Evolutionary conservation across 2,329 filamentous ascomycete genomes (phyloP).

Genomic region (Penicillium sp.): DNA sequence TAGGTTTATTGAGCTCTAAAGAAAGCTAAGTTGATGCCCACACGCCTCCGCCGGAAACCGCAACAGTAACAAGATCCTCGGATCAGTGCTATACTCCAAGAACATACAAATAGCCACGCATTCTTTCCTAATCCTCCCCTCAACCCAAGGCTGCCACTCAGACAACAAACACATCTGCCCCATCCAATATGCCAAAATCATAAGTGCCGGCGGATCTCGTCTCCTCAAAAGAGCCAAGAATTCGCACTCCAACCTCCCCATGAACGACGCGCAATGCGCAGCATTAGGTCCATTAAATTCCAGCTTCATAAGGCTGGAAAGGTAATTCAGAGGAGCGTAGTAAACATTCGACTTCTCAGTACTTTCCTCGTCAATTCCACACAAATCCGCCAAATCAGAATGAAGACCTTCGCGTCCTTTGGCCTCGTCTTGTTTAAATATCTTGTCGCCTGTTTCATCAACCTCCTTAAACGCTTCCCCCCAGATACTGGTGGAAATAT

Average conservation of each 20-base stretch:
- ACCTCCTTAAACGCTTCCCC: slow-evolving; percentile 17
- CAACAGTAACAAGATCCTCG: slow-evolving; percentile 22
- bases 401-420: slow-evolving; percentile 28
- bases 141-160: slow-evolving; percentile 32
- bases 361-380: slow-evolving; percentile 26
- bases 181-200: slow-evolving; percentile 34
- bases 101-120: slow-evolving; percentile 35
- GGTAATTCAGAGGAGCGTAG: slow-evolving; percentile 21
- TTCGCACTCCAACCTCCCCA: slow-evolving; percentile 26
- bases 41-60: slow-evolving; percentile 26
- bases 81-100: slow-evolving; percentile 24
- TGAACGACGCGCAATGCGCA: slow-evolving; percentile 24
- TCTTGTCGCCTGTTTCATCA: slow-evolving; percentile 12
- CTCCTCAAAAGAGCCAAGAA: slow-evolving; percentile 25
- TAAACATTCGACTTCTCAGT: slow-evolving; percentile 25
- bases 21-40: slow-evolving; percentile 19
- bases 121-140: slow-evolving; percentile 27
- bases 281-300: slow-evolving; percentile 23
- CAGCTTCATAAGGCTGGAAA: slow-evolving; percentile 20
- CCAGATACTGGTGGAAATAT: slow-evolving; percentile 29
- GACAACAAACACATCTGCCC: slow-evolving; percentile 31
- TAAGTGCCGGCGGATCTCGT: slow-evolving; percentile 28
- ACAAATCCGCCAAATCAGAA: slow-evolving; percentile 29
- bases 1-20: neutral
- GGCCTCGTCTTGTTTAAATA: slow-evolving; percentile 13